Evolutionary conservation across 129 eudicot genomes (phyloP), one percentile per base, ranked within the genome.

Genomic region (Saposhnikovia divaricata): DNA sequence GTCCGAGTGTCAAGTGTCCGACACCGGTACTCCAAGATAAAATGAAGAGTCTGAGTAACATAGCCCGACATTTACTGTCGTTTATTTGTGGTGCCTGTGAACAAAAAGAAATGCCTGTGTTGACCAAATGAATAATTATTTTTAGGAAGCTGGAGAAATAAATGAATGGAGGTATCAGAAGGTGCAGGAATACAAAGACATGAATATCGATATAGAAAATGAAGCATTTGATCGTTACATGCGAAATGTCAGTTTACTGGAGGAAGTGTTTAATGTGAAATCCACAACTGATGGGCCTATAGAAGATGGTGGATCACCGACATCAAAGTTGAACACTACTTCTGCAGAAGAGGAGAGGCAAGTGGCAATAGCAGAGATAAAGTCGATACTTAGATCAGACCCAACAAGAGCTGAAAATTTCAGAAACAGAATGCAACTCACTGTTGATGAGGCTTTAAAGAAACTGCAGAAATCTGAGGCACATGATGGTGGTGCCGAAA

Each of bases 181-280:
- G 89, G 66, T 94, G 87, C 92, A 90, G 82, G 98, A 94, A 78
- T 92, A 86, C 88, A 88, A 55, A 68, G 96, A 90, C 39, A 80
- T 82, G 57, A 90, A 94, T 77, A 82, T 90, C 31, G 92, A 87
- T 85, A 85, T 82, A 27, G 98, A 94, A 86, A 90, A 85, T 46
- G 92, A 92, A 87, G 93, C 97, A 76, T 94, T 94, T 72, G 98
- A 92, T 75, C 87, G 98, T 13, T 94, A 94, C 84, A 85, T 92
- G 85, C 91, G 90, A 78, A 92, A 92, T 80, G 86, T 89, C 19
- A 39, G 59, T 80, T 76, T 92, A 51, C 76, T 92, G 72, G 96
- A 92, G 84, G 97, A 94, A 81, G 88, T 90, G n/a, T 94, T 90
- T 78, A 75, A 82, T 28, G 84, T 85, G 21, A 87, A 82, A 55